Evolutionary conservation across 2,329 filamentous ascomycete genomes (phyloP), one percentile per base, ranked within the genome.

Genomic region (Botrytis medusae): DNA sequence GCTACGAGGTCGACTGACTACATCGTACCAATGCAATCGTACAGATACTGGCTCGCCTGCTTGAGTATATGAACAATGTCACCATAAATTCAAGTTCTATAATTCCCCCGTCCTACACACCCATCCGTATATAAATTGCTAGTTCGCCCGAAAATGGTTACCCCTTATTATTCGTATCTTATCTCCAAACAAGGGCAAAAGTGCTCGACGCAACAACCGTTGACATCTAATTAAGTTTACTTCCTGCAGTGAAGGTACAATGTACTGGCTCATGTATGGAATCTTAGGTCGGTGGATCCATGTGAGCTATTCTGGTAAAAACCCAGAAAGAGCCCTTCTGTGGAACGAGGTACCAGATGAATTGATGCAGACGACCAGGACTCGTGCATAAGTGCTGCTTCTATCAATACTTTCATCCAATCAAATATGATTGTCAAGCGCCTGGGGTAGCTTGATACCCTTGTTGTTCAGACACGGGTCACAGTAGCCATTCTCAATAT

Each of bases 351-450:
- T 29, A 68, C 48, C 48, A 29, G 46, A 29, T 42, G 64, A 25
- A 40, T 68, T 68, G 65, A 68, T 68, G 65, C 65, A 68, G 48
- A 57, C 51, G n/a, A 57, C 51, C 51, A 57, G 51, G n/a, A 68
- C 16, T 40, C 25, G 48, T 68, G 65, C 65, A 68, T 68, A 68
- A 42, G 64, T 54, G 64, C 64, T 40, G 40, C 64, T 32, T 57
- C 34, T 40, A 42, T 68, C 48, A 40, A 68, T 16, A 42, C 18
- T 20, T 42, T 7, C 4, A 22, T 5, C 65, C 65, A 68, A 68
- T 68, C 5, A 68, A 1, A 68, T 40, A 22, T 29, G 10, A 71
- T 64, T 22, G 12, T 71, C 44, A 63, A 68, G 65, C 65, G 65
- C 65, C 64, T 57, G 65, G 65, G 65, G 48, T 68, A 68, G 16